A percentile compares a stretch with the other conserved stretches of the same genome.
phyloP scores from a whole-genome alignment of 495 filamentous ascomycete species.

The Trichoderma parareesei region DNA sequence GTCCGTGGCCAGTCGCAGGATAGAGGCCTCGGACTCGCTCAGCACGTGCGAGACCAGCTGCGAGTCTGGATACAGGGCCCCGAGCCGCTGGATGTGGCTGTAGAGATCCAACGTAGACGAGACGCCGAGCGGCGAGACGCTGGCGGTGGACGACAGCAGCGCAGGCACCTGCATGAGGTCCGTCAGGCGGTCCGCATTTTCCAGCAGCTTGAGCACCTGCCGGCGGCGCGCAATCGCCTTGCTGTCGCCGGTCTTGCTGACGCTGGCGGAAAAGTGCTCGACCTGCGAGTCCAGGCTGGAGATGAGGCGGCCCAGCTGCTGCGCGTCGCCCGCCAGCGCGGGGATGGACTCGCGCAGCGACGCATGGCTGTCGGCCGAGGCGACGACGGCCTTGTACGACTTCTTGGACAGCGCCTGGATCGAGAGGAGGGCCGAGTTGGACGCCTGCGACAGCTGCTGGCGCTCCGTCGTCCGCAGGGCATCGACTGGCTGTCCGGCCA shows the following conservation, averaged over 20 bases:
- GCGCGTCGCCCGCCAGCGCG: constrained; percentile 53
- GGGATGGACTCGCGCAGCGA: constrained; percentile 61
- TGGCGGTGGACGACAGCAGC: constrained; percentile 58
- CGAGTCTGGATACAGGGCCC: constrained; percentile 73
- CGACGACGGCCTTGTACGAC: constrained; percentile 82
- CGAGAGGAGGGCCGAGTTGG: constrained; percentile 75
- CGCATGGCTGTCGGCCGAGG: constrained; percentile 67
- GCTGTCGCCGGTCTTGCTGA: constrained; percentile 63
- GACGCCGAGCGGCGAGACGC: constrained; percentile 54
- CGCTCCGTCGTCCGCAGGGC: constrained; percentile 68
- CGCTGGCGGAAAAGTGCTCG: constrained; percentile 72
- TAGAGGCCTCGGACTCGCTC: constrained; percentile 73
- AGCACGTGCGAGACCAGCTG: constrained; percentile 64
- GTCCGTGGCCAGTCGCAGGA: constrained; percentile 81
- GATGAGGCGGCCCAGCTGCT: constrained; percentile 58
- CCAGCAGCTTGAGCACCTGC: constrained; percentile 73
- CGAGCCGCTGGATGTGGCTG: constrained; percentile 84
- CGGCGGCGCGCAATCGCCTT: constrained; percentile 65
- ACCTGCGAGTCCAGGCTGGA: constrained; percentile 75
- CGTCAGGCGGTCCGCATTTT: constrained; percentile 81
- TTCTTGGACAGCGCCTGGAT: constrained; percentile 84
- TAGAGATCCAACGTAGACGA: constrained; percentile 86
- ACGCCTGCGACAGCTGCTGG: constrained; percentile 68
- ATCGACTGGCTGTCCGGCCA: constrained; percentile 70
- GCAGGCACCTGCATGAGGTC: constrained; percentile 90